Evolutionary conservation across 2,329 filamentous ascomycete species (phyloP), one percentile per base, ranked within the genome.

Genomic region (Metarhizium album): DNA sequence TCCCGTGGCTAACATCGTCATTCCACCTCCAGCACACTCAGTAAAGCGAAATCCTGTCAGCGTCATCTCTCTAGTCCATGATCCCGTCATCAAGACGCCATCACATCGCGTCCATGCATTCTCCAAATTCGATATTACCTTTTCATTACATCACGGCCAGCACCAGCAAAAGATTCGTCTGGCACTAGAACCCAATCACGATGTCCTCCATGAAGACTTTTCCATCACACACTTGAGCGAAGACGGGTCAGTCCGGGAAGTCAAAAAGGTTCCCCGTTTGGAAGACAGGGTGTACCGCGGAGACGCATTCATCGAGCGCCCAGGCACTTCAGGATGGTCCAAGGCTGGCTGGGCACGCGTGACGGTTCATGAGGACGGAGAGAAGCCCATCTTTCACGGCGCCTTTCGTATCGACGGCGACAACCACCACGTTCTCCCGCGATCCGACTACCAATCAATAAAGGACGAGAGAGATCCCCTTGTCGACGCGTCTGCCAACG

Each of bases 291-390:
- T 97, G 3, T 98, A 83, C 74, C 89, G 85, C 66, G 93, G 93
- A 37, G 75, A 80, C 24, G 78, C 88, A 2, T 94, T 85, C 73
- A 67, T 90, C 45, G 78, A 83, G 54, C 76, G 78, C 22, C 70
- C 75, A 5, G 76, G 75, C 48, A 74, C 78, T 24, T 60, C 68
- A 8, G 78, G 81, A 57, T 97, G 90, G 88, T 81, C 81, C 50
- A 82, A 84, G 56, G 86, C 84, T 16, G 93, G 93, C 43, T 96
- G 88, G 87, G 88, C 91, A 42, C 79, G 93, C 52, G 82, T 97
- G 54, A 81, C 83, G 46, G 73, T 98, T 11, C 78, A 81, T 58
- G 74, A 76, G 55, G 93, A 98, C 69, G 93, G 93, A 2, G 67
- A 73, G 42, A 64, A 78, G 16, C 93, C 93, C 22, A 67, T 95